Conservation (phyloP, 1,284 basidiomycete species). For the Phellinidium pouzarii region DNA sequence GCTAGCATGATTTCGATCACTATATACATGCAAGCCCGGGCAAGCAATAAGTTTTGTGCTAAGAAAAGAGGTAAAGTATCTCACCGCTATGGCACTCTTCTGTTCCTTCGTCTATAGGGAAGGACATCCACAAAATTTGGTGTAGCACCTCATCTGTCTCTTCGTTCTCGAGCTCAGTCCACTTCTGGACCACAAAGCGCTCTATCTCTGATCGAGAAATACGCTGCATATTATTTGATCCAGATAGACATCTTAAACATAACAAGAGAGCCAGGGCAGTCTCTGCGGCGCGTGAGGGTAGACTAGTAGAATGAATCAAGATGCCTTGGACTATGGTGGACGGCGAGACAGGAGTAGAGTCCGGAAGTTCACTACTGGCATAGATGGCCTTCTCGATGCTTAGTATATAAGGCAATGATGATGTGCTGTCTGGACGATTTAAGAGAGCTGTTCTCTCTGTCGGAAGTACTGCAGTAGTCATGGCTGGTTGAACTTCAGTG, state of each 20-base stretch:
- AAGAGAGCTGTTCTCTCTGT: conserved; percentile 17
- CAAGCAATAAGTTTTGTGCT: neutral
- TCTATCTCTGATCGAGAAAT: neutral
- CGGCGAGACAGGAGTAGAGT: neutral
- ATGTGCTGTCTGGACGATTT: neutral
- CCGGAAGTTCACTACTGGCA: neutral
- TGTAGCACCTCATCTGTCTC: conserved; percentile 2
- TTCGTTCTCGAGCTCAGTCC: conserved; percentile 3
- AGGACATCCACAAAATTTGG: conserved; percentile 4
- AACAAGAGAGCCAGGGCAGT: conserved; percentile 6
- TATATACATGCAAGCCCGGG: neutral
- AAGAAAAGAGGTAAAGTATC: neutral
- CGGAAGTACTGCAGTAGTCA: conserved; percentile 1
- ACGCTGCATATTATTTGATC: neutral
- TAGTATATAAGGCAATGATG: conserved; percentile 2
- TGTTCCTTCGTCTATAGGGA: conserved; percentile 8
- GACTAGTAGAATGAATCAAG: neutral
- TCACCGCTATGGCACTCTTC: neutral
- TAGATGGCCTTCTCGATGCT: conserved; percentile 6
- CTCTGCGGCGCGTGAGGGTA: neutral
- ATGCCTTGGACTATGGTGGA: neutral
- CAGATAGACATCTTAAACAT: conserved; percentile 6
- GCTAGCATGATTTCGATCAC: conserved; percentile 25
- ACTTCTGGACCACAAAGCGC: neutral
- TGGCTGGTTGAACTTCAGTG: neutral